phyloP scores from a whole-genome alignment of 73 alveolate genomes.

The Paramecium sexaurelia region DNA sequence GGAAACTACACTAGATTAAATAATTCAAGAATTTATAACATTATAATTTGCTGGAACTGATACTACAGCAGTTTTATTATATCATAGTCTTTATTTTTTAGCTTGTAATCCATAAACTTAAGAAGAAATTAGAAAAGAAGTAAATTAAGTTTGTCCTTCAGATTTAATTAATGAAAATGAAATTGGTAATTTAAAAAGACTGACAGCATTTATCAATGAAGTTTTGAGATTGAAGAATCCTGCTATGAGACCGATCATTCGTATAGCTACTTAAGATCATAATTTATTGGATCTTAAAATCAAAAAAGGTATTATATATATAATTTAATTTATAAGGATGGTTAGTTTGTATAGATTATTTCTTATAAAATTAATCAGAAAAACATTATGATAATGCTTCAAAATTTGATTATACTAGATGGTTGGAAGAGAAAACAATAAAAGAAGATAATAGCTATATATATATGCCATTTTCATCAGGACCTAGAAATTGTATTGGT shows the following conservation, averaged over 20 bases:
- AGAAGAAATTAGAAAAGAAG: not conserved
- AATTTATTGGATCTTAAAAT: not conserved
- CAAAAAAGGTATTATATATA: not conserved
- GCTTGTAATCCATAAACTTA: not conserved
- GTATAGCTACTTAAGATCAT: not conserved
- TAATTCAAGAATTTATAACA: not conserved
- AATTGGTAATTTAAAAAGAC: not conserved
- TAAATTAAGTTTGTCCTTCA: not conserved
- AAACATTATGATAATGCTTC: not conserved
- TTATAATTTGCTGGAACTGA: slow-evolving; percentile 28
- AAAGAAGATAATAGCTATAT: slow-evolving; percentile 38
- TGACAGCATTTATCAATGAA: slow-evolving; percentile 10
- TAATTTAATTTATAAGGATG: not conserved
- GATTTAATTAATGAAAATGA: not conserved
- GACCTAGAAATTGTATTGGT: slow-evolving; percentile 63
- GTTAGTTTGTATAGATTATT: not conserved
- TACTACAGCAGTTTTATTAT: slow-evolving; percentile 4
- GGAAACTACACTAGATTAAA: not conserved
- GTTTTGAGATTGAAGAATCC: slow-evolving; percentile 22
- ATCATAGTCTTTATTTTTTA: not conserved
- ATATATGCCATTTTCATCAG: slow-evolving; percentile 57
- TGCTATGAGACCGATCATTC: not conserved
- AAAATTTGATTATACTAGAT: not conserved
- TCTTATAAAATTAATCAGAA: not conserved
- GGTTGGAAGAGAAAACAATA: not conserved